Evolutionary conservation across 257 asterid species (phyloP).

Genomic region (Solanum arcanum): DNA sequence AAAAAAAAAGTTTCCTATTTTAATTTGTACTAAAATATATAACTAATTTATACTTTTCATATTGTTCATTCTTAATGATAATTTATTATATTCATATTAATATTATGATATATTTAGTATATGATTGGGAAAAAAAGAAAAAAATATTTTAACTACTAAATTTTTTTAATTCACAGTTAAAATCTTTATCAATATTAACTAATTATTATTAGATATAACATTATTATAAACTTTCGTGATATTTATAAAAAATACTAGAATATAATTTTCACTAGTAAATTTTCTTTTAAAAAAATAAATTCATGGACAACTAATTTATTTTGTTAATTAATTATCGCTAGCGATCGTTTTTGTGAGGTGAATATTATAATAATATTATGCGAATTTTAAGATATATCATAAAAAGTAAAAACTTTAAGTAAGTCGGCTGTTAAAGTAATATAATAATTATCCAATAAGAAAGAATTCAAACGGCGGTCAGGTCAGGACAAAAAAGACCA

Average conservation of each 20-base stretch:
- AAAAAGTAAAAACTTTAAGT: not conserved
- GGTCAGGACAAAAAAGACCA: not conserved
- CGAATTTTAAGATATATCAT: not conserved
- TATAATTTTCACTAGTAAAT: accelerated
- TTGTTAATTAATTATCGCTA: not conserved
- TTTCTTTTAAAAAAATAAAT: not conserved
- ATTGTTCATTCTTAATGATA: not conserved
- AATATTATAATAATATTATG: not conserved
- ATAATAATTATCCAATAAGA: not conserved
- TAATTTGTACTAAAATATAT: not conserved
- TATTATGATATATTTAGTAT: not conserved
- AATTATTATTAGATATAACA: too few relatives aligned
- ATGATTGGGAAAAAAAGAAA: too few relatives aligned
- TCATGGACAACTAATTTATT: accelerated
- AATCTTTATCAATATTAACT: too few relatives aligned
- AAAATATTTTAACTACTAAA: too few relatives aligned
- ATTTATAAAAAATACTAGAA: too few relatives aligned
- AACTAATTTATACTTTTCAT: not conserved
- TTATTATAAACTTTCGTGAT: accelerated
- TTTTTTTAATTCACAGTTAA: too few relatives aligned
- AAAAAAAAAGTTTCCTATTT: not conserved
- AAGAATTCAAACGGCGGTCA: not conserved
- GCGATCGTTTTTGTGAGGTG: too few relatives aligned
- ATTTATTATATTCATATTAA: not conserved
- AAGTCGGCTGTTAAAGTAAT: not conserved